Evolutionary conservation across 305 asterid species (phyloP).

Genomic region (Solanum hybrid): DNA sequence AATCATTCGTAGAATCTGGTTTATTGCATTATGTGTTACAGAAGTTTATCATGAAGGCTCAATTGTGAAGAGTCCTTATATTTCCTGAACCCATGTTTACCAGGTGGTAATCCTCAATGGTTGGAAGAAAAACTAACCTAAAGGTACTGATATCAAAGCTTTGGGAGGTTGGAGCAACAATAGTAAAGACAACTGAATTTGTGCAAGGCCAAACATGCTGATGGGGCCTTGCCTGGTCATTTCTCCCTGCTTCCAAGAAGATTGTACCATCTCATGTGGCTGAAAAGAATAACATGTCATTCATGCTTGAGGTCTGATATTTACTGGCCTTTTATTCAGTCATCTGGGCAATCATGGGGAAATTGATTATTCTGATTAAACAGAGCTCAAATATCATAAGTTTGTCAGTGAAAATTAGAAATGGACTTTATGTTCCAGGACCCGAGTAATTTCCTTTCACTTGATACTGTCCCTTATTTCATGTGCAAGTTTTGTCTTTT

Average conservation of each 20-base stretch:
- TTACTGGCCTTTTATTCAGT: not conserved
- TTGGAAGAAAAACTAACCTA: slow-evolving; percentile 81
- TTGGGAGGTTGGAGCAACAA: slow-evolving; percentile 68
- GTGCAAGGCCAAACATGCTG: slow-evolving; percentile 91
- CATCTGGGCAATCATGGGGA: slow-evolving; percentile 1
- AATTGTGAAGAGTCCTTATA: not conserved
- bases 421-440: not conserved
- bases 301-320: slow-evolving; percentile 58
- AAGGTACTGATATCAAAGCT: slow-evolving; percentile 59
- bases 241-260: slow-evolving; percentile 46
- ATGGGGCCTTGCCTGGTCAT: slow-evolving; percentile 99
- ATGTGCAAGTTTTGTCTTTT: not conserved
- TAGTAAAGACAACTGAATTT: slow-evolving; percentile 86
- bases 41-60: not conserved
- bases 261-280: slow-evolving; percentile 23
- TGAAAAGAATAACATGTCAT: slow-evolving; percentile 48
- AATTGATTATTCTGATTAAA: not conserved
- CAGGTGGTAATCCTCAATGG: slow-evolving; percentile 97
- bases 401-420: not conserved
- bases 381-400: not conserved
- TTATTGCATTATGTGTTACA: not conserved
- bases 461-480: not conserved
- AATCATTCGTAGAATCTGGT: not conserved
- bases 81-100: not conserved
- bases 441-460: not conserved